Conservation (phyloP, 129 eudicot species). For the Flaveria sonorensis region DNA sequence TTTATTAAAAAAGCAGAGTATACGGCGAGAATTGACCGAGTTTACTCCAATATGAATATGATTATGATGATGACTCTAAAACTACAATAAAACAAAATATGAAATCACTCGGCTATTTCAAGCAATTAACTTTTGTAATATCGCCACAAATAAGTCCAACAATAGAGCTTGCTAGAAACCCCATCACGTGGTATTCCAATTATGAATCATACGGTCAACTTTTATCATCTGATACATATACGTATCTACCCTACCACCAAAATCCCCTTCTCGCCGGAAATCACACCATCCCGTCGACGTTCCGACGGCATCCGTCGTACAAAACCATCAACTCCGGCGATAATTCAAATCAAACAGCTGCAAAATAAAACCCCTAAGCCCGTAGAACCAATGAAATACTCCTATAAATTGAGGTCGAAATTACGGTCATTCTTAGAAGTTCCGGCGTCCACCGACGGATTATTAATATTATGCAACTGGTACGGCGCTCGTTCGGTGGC, state of each 20-base stretch:
- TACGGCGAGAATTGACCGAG: too few relatives aligned
- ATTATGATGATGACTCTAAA: too few relatives aligned
- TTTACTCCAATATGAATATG: too few relatives aligned
- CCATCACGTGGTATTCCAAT: neutral
- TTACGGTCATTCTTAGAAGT: conserved; percentile 24
- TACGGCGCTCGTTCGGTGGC: conserved; percentile 43
- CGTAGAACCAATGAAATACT: neutral
- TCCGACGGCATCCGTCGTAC: neutral
- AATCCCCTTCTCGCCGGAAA: neutral
- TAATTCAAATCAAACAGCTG: neutral
- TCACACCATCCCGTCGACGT: neutral
- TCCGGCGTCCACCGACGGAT: conserved; percentile 11
- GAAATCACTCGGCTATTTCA: neutral
- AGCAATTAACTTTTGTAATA: neutral
- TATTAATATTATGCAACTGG: conserved; percentile 7
- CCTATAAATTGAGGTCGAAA: conserved; percentile 51
- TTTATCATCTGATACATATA: neutral
- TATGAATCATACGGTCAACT: neutral
- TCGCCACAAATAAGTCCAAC: neutral
- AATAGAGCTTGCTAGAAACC: neutral
- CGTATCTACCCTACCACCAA: neutral
- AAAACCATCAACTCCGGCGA: neutral
- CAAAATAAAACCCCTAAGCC: neutral
- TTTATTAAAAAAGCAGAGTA: too few relatives aligned
- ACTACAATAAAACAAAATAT: neutral